Base-by-base conservation (phyloP, 805 yeast genomes). In the Candida sonorensis region DNA sequence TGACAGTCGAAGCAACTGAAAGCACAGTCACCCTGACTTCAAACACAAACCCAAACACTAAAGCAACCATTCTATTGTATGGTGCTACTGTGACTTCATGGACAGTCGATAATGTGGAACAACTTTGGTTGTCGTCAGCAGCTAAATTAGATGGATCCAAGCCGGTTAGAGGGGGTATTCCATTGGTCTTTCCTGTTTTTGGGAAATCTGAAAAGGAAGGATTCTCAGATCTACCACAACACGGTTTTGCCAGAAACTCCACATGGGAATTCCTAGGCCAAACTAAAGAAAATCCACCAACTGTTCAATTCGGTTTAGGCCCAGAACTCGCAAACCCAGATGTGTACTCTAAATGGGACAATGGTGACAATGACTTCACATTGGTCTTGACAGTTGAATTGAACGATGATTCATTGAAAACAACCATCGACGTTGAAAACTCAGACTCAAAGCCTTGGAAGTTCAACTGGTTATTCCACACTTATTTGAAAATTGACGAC, bases 121-220 rank as follows among this genome's bases (percentile, higher is more conserved):
- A 84, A 60, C 67, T 92, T 36, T 92, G 95, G 94, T 62, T 81
- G 19, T 72, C 81, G 7, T 55, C 64, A 9, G 90, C 73, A 23
- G 95, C 97, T 29, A 76, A 77, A 48, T 62, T 90, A 39, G 97
- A 92, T 51, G 97, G 97, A 9, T 62, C 90, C 27, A 83, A 81
- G 52, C 94, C 98, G 2, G 97, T 92, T 13, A 75, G 98, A 56
- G 98, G 98, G 43, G 98, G 98, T 31, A 84, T 92, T 33, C 98
- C 98, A 10, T 64, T 92, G 16, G 97, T 90, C 7, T 92, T 92
- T 69, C 98, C 98, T 2, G 84, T 81, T 2, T 83, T 83, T 50
- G 97, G 98, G 38, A 87, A 77, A 42, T 64, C 67, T 10, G 65
- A 67, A 20, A 66, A 71, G 7, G 68, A 64, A 35, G 82, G 83